These are phyloP conservation scores for Trypanosoma boissoni DNA, from an alignment of 208 protist genomes.

Conservation along the genomic window DNA sequence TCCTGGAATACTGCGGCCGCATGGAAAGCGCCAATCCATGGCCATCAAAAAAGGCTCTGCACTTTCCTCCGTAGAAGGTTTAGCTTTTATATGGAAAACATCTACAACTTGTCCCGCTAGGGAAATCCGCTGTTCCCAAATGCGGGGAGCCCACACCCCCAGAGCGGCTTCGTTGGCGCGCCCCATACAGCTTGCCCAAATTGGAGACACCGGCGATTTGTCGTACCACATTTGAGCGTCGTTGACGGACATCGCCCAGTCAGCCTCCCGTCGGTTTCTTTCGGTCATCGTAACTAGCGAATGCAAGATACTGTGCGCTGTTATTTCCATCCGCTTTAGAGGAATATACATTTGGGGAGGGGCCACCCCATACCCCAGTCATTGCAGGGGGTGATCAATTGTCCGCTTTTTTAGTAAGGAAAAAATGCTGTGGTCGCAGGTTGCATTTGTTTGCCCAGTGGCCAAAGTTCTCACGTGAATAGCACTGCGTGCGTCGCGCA, in stretches of 20 bases:
- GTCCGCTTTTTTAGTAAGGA: too few species aligned
- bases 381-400: too few species aligned
- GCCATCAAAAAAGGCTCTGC: constrained; percentile 8
- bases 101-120: background rate
- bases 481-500: background rate
- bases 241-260: too few species aligned
- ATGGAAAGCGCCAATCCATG: background rate
- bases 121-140: background rate
- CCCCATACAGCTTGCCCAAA: background rate
- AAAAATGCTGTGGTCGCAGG: too few species aligned
- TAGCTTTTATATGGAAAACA: background rate
- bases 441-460: background rate
- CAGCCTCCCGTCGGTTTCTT: too few species aligned
- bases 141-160: background rate
- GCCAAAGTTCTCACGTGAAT: background rate
- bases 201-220: background rate
- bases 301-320: too few species aligned
- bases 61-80: background rate
- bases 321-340: too few species aligned
- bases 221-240: background rate
- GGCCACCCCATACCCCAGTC: too few species aligned
- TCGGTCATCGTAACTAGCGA: too few species aligned
- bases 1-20: background rate
- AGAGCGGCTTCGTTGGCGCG: background rate
- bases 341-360: too few species aligned